Conservation (phyloP, 345 rosid genomes). For the Garcia nutans region DNA sequence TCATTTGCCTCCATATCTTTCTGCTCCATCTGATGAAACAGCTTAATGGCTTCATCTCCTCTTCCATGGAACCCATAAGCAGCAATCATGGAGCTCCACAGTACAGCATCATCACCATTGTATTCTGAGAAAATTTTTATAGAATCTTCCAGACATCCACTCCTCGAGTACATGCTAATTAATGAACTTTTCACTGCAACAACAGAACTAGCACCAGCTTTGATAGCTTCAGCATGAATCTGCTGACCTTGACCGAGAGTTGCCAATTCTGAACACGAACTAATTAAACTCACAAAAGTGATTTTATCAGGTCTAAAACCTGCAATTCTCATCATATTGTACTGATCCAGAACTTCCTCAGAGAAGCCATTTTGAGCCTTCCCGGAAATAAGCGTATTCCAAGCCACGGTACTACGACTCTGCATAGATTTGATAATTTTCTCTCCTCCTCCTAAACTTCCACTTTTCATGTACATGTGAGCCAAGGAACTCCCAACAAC, state of each 20-base stretch:
- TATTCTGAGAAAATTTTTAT: conserved; percentile 52
- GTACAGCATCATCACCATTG: conserved; percentile 55
- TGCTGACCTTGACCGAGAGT: conserved; percentile 73
- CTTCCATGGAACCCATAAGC: conserved; percentile 83
- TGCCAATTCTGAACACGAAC: conserved; percentile 73
- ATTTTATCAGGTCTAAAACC: conserved; percentile 60
- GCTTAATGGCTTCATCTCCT: conserved; percentile 53
- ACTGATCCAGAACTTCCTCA: conserved; percentile 49
- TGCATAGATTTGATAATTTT: conserved; percentile 53
- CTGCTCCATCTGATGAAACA: conserved; percentile 56
- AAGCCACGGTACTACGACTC: conserved; percentile 48
- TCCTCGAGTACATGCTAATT: conserved; percentile 71
- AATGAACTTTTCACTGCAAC: conserved; percentile 56
- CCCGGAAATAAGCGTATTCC: conserved; percentile 73
- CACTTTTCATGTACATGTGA: conserved; percentile 75
- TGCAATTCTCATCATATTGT: conserved; percentile 54
- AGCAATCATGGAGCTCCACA: conserved; percentile 80
- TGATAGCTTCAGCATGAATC: conserved; percentile 67
- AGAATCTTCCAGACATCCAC: conserved; percentile 73
- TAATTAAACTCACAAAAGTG: conserved; percentile 63
- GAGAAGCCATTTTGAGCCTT: conserved; percentile 58
- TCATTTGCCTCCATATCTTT: conserved; percentile 46
- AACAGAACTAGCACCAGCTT: conserved; percentile 49
- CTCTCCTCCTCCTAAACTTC: conserved; percentile 59
- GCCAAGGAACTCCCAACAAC: conserved; percentile 64